Evolutionary conservation across 192 early-diverging fungal species (phyloP).

Genomic region (Coemansia sp.): DNA sequence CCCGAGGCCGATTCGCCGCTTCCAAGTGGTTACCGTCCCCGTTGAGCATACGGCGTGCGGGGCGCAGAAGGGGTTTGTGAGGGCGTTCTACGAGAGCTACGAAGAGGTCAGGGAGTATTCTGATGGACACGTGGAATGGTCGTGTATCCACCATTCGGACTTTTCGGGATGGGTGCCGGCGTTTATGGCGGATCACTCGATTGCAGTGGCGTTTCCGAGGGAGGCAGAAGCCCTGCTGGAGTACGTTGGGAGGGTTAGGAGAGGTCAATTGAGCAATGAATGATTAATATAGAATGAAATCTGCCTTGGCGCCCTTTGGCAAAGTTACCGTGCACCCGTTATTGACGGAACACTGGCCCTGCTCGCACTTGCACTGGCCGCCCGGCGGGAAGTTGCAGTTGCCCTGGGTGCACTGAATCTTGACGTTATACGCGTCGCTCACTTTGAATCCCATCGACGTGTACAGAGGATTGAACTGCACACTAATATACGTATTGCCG

Average conservation of each 20-base stretch:
- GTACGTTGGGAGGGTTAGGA: conserved; percentile 12
- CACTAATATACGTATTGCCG: conserved; percentile 50
- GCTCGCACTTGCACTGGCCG: conserved; percentile 50
- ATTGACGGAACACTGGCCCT: conserved; percentile 43
- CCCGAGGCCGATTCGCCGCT: conserved; percentile 13
- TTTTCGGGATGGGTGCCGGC: conserved; percentile 44
- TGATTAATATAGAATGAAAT: conserved; percentile 27
- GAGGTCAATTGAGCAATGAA: background rate
- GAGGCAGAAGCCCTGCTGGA: conserved; percentile 35
- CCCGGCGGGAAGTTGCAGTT: conserved; percentile 45
- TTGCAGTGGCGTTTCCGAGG: conserved; percentile 36
- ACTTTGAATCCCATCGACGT: conserved; percentile 26
- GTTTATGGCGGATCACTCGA: conserved; percentile 37
- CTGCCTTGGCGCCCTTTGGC: conserved; percentile 17
- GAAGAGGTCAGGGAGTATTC: conserved; percentile 41
- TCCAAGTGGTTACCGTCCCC: conserved; percentile 37
- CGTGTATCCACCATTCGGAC: conserved; percentile 46
- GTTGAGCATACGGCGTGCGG: conserved; percentile 26
- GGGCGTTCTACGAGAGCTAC: conserved; percentile 43
- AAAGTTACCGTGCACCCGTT: conserved; percentile 50
- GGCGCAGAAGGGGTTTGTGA: conserved; percentile 28
- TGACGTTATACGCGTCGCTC: conserved; percentile 25
- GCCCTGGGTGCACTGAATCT: conserved; percentile 29
- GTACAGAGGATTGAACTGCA: conserved; percentile 52
- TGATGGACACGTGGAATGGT: conserved; percentile 37